A percentile compares a stretch with the other conserved stretches of the same genome.
phyloP scores from a whole-genome alignment of 768 basidiomycete genomes.

The Termitomyces eurrhizus region DNA sequence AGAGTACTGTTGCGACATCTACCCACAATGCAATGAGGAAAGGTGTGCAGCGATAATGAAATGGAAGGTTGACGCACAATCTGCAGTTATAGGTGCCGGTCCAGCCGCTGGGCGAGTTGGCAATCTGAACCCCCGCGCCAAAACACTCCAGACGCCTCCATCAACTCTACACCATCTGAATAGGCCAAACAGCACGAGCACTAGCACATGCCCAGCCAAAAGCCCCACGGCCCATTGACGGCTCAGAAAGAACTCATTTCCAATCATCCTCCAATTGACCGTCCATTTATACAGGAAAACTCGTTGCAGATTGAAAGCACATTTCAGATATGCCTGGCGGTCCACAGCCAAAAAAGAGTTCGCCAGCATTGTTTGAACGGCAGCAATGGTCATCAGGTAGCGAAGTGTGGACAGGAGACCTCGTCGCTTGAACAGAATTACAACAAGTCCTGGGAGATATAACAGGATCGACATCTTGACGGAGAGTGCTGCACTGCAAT shows the following conservation, averaged over 20 bases:
- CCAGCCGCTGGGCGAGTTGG: slow-evolving; percentile 53
- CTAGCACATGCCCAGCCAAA: slow-evolving; percentile 59
- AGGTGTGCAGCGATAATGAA: background rate
- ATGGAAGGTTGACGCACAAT: slow-evolving; percentile 49
- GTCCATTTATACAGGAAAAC: slow-evolving; percentile 96
- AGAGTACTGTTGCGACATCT: slow-evolving; percentile 81
- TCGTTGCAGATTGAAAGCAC: slow-evolving; percentile 85
- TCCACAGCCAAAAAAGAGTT: slow-evolving; percentile 64
- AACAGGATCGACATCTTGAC: slow-evolving; percentile 94
- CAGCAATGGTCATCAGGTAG: slow-evolving; percentile 43
- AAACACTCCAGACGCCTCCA: slow-evolving; percentile 58
- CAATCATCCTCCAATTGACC: slow-evolving; percentile 92
- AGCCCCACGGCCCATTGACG: slow-evolving; percentile 55
- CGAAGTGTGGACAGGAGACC: slow-evolving; percentile 53
- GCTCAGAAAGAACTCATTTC: slow-evolving; percentile 73
- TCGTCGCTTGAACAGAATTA: slow-evolving; percentile 72
- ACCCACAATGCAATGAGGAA: slow-evolving; percentile 11
- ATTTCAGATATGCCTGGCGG: slow-evolving; percentile 59
- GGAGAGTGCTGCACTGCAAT: slow-evolving; percentile 69
- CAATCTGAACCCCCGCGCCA: slow-evolving; percentile 48
- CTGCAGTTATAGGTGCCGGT: slow-evolving; percentile 43
- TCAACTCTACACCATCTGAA: slow-evolving; percentile 74
- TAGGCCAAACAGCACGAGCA: slow-evolving; percentile 62
- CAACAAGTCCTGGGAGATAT: slow-evolving; percentile 84
- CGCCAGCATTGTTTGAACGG: slow-evolving; percentile 60